Conservation (phyloP, 371 early-diverging fungal genomes). For the Actinomortierella wolfii region DNA sequence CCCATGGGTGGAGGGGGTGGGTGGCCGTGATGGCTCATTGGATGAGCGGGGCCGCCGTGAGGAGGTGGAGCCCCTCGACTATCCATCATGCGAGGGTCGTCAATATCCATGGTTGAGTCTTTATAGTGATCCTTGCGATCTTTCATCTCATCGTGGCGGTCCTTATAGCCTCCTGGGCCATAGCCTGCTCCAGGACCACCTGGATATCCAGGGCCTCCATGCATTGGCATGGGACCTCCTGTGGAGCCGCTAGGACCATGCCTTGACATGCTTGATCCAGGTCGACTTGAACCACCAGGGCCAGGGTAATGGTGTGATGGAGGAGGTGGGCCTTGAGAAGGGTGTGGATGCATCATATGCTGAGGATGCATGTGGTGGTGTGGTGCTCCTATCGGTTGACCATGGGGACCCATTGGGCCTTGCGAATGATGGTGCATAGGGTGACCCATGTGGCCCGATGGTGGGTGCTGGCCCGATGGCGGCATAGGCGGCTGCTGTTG, state of each 20-base stretch:
- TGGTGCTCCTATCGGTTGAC: too few species aligned
- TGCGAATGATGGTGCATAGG: constrained; percentile 39
- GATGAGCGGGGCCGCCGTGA: constrained; percentile 11
- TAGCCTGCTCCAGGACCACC: constrained; percentile 18
- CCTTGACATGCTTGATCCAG: constrained; percentile 35
- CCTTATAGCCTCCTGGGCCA: constrained; percentile 45
- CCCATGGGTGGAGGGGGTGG: constrained; percentile 33
- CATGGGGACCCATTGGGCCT: constrained; percentile 23
- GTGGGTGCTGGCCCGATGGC: constrained; percentile 28
- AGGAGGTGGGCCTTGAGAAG: constrained; percentile 15
- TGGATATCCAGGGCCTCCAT: constrained; percentile 26
- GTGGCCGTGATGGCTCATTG: too few species aligned
- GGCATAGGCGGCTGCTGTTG: constrained; percentile 21
- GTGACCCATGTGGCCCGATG: constrained; percentile 21
- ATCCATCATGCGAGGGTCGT: constrained; percentile 46
- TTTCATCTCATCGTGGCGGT: constrained; percentile 35
- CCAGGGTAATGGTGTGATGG: constrained; percentile 23
- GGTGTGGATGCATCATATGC: constrained; percentile 31
- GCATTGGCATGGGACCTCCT: constrained; percentile 36
- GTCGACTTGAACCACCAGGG: constrained; percentile 21
- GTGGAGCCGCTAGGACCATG: too few species aligned
- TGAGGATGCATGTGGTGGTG: too few species aligned
- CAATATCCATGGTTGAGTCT: constrained; percentile 37
- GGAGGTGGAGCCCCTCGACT: constrained; percentile 29
- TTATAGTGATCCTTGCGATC: constrained; percentile 45